Evolutionary conservation across 345 rosid species (phyloP), one percentile per base, ranked within the genome.

Genomic region (Acer saccharum): DNA sequence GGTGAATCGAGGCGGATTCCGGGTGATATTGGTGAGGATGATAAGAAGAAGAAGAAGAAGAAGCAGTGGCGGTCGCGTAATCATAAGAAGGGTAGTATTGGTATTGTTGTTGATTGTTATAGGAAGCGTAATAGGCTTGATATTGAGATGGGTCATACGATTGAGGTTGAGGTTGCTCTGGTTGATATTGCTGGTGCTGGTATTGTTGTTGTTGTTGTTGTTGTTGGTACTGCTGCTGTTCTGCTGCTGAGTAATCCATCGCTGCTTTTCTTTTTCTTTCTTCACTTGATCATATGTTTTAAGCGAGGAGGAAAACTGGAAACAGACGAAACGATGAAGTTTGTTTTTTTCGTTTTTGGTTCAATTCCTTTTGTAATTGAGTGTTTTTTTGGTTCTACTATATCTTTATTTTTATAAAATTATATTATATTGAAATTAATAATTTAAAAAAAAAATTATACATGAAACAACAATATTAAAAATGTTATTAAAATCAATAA

Each of bases 1-100:
- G 82, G 50, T 82, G 75, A 78, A 74, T 60, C 39, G 84, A 27
- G 73, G 74, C 35, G 74, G 73, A 25, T 35, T 82, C 82, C 54
- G 67, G 84, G 65, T 44, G 69, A 48, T 27, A 78, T 7, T 77
- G 84, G 3, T 74, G 84, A 46, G 50, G 50, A 20, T 79, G 43
- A 67, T 65, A 71, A 65, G 77, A 41, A 50, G 66, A 23, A n/a
- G n/a, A n/a, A 62, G 63, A 70, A 65, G 77, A 41, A 50, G 66
- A 23, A 62, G 63, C 63, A 58, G 27, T 20, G 25, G 68, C 10
- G 17, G 62, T 58, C 10, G 72, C 54, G 61, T 58, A 81, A 72
- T 72, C 69, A 23, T 76, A 76, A 48, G 71, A 52, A 17, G 77
- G 67, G 32, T 75, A 76, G 35, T 65, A 58, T 60, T 63, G 68